Evolutionary conservation across 1,139 yeast species (phyloP), one percentile per base, ranked within the genome.

Genomic region (Zygoascus meyerae): DNA sequence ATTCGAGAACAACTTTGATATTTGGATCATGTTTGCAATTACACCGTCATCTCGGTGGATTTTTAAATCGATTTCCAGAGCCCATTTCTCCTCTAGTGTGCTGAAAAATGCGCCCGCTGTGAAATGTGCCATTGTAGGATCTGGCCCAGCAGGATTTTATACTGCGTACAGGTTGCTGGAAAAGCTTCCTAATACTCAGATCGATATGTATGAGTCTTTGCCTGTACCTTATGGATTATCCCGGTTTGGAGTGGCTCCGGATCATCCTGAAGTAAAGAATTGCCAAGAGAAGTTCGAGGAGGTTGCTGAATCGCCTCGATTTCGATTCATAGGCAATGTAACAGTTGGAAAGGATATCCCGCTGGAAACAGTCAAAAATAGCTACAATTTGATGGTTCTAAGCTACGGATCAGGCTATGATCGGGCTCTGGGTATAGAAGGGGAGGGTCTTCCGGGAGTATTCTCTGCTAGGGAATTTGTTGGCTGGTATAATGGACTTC

Each of bases 231-330:
- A 77, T 67, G 99, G 99, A 0, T 71, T 92, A 34, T 81, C 92
- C 42, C 68, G 99, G 38, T 90, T 79, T 61, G 99, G 99, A 1
- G 97, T 92, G n/a, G 97, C 98, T 0, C 99, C 99, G 1, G 99
- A 92, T 66, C 98, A 92, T 64, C 96, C 97, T 0, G 98, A 92
- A 60, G 97, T 92, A 34, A 92, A 92, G 89, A 87, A 67, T 49
- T 70, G 73, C 50, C 66, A 69, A 63, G 94, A 85, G 18, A 82
- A 89, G 48, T 81, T 94, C 61, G 74, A 74, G 5, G 79, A 81
- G 49, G 75, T 84, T 28, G 83, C 83, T 60, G 53, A 59, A 21
- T 21, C 46, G 11, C 46, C 45, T 67, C 62, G 65, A 17, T 86
- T 85, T 50, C 65, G 81, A 42, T 92, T 83, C 59, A 73, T 76